Evolutionary conservation across 1,284 basidiomycete genomes (phyloP).

Genomic region (Hemileia vastatrix): DNA sequence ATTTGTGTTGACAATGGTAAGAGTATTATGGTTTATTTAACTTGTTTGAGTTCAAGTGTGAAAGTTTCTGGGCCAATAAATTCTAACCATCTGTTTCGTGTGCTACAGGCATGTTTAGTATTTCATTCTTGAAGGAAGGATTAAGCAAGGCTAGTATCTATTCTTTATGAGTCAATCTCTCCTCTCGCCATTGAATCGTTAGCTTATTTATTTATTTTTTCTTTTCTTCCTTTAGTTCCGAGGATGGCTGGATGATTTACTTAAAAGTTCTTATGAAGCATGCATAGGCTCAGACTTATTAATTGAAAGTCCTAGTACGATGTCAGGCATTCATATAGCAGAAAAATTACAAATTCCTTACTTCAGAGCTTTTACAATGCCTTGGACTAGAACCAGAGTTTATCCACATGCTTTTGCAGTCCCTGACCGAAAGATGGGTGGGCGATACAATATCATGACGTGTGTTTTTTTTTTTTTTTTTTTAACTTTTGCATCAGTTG

Average conservation of each 20-base stretch:
- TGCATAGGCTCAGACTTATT: slow-evolving; percentile 89
- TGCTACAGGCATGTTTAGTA: slow-evolving; percentile 70
- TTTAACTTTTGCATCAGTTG: neutral
- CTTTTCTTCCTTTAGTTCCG: slow-evolving; percentile 59
- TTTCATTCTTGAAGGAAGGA: slow-evolving; percentile 83
- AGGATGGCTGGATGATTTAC: slow-evolving; percentile 89
- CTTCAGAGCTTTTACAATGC: slow-evolving; percentile 82
- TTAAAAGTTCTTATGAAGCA: slow-evolving; percentile 86
- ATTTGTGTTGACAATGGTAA: slow-evolving; percentile 36
- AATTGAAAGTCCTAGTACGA: slow-evolving; percentile 88
- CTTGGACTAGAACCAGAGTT: slow-evolving; percentile 61
- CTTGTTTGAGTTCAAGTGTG: slow-evolving; percentile 34
- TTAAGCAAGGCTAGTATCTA: slow-evolving; percentile 59
- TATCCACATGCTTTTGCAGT: slow-evolving; percentile 98
- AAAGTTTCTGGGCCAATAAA: neutral
- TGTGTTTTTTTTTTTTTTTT: slow-evolving; percentile 26
- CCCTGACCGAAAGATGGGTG: slow-evolving; percentile 88
- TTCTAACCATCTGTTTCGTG: no score
- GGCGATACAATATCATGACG: slow-evolving; percentile 95
- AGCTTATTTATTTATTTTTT: slow-evolving; percentile 9
- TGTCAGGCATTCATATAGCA: slow-evolving; percentile 97
- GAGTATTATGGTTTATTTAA: slow-evolving; percentile 49
- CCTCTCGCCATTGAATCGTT: slow-evolving; percentile 8
- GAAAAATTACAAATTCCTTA: slow-evolving; percentile 88
- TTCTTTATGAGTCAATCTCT: neutral